Percentiles rank a stretch among this genome's conserved stretches.
Evolutionary conservation across 208 protist genomes (phyloP).

Genomic region (Crithidia thermophila): DNA sequence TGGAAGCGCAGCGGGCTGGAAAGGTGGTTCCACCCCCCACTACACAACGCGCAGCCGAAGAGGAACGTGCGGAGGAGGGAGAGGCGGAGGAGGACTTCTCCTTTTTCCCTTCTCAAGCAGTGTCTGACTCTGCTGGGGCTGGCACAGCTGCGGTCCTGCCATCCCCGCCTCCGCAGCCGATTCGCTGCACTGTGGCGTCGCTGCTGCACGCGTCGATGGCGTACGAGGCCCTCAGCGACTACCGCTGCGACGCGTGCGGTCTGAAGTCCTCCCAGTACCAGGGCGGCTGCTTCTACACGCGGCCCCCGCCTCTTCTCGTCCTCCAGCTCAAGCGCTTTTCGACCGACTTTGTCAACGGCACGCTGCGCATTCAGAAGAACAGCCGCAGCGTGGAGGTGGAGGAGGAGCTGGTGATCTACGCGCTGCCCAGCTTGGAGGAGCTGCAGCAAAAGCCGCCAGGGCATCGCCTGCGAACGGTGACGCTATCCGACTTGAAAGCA

Average conservation of each 20-base stretch:
- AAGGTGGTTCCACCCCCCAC: too few relatives aligned
- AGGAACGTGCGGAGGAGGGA: not conserved
- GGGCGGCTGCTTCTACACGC: constrained; percentile 64
- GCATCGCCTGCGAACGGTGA: constrained; percentile 1
- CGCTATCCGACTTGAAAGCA: constrained; percentile 1
- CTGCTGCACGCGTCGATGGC: constrained; percentile 46
- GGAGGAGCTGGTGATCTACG: constrained; percentile 28
- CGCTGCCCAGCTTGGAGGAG: constrained; percentile 25
- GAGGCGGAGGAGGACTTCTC: constrained; percentile 1
- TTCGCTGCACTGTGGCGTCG: constrained; percentile 38
- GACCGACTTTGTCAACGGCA: constrained; percentile 39
- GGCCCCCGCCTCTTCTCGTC: constrained; percentile 54
- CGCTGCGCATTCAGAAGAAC: constrained; percentile 35
- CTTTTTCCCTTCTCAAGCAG: not conserved
- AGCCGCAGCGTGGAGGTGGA: constrained; percentile 19
- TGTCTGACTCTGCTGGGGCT: not conserved
- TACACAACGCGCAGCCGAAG: too few relatives aligned
- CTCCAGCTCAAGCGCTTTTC: constrained; percentile 83
- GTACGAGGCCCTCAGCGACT: constrained; percentile 57
- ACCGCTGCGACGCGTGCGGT: constrained; percentile 71
- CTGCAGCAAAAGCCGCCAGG: not conserved
- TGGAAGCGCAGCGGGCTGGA: too few relatives aligned
- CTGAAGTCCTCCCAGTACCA: constrained; percentile 45
- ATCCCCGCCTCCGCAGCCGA: not conserved
- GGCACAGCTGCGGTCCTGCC: not conserved